Base-by-base conservation (phyloP, 2,329 filamentous ascomycete species). In the Drechslera avenae region DNA sequence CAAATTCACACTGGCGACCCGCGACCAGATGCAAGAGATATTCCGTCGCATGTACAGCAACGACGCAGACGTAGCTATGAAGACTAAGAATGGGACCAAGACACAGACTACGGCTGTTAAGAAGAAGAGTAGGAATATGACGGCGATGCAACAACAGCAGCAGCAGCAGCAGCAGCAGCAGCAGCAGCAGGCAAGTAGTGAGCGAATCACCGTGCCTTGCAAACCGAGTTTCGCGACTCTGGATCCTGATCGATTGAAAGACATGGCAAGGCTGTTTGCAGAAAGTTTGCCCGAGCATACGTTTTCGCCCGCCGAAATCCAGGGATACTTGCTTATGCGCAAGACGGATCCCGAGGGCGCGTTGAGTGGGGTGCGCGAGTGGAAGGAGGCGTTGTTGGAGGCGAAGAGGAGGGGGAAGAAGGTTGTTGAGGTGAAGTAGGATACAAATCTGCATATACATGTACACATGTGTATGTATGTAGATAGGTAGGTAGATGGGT, bases 21-120 rank as follows among this genome's bases (percentile, higher is more conserved):
- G 39, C 9, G 26, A 35, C 0, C 54, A 57, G 21, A 49, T 57
- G 2, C 32, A 35, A 2, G 51, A 54, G 0, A 58, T 67, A 3
- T 67, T 62, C 48, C 28, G 45, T 3, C 55, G 59, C 16, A 66
- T 67, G 57, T 68, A 63, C 36, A 37, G 48, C 10, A 28, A 23
- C 9, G 21, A 23, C 4, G 21, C 21, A 8, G 21, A 23, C 9
- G 21, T 23, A 7, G 21, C 6, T 23, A 23, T 23, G 21, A 23
- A 23, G 6, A 5, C 21, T 4, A 23, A 23, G 21, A 23, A 23
- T 23, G 6, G 6, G 21, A 7, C 7, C 2, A 23, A 23, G 21
- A 23, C 21, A 5, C 5, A 5, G 2, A 23, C 21, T 23, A 8
- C 21, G 7, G 21, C 21, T 23, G 5, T 7, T 4, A 7, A 7